A percentile compares a stretch with the other conserved stretches of the same genome.
Conservation (phyloP, 176 grass and related monocot species). For the Avena eriantha region DNA sequence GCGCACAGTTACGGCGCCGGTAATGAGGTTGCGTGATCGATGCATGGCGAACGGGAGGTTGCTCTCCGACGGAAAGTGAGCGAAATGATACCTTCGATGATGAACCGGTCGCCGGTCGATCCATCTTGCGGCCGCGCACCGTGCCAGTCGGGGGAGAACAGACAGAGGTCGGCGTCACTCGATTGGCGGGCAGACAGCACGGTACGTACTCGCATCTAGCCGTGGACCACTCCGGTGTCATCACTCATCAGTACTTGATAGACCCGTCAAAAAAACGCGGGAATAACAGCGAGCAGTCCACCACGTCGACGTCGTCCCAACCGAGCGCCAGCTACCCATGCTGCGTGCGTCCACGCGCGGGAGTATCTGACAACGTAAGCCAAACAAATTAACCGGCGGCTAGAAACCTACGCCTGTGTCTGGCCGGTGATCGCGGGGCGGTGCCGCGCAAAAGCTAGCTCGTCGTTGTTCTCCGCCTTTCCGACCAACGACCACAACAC, state of each 20-base stretch:
- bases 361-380: neutral
- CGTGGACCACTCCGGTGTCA: neutral
- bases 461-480: no score
- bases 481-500: no score
- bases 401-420: neutral
- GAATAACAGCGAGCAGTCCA: neutral
- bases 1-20: no score
- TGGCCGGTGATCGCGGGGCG: no score
- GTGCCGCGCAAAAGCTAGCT: no score
- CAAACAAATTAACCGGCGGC: neutral
- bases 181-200: neutral
- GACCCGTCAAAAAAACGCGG: neutral
- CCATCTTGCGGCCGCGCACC: neutral
- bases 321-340: neutral
- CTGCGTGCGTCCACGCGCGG: constrained; percentile 3
- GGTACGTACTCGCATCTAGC: neutral
- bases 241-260: no score
- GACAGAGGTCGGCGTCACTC: neutral
- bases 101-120: no score
- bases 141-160: no score
- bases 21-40: no score
- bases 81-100: no score
- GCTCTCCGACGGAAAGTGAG: no score
- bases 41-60: no score
- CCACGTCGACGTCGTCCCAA: neutral